phyloP scores from a whole-genome alignment of 805 yeast genomes.

The Lachancea sp. region DNA sequence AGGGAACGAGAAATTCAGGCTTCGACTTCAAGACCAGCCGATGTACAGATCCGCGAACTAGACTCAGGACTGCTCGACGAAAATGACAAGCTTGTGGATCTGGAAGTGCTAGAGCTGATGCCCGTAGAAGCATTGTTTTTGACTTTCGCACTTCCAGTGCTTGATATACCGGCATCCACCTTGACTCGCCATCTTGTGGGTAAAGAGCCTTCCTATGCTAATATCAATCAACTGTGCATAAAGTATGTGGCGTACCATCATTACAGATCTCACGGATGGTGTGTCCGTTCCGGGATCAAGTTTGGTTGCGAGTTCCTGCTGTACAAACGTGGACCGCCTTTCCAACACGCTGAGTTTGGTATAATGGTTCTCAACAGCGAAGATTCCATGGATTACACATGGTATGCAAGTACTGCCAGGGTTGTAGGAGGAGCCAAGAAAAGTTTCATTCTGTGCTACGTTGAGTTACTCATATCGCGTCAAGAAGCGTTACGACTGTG shows the following conservation, averaged over 20 bases:
- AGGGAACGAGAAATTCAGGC: constrained; percentile 27
- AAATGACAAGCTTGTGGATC: constrained; percentile 21
- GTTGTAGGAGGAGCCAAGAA: constrained; percentile 86
- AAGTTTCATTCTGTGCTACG: constrained; percentile 61
- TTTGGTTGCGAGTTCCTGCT: constrained; percentile 83
- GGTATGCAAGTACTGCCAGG: constrained; percentile 65
- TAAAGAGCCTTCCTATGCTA: constrained; percentile 7
- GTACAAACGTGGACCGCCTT: constrained; percentile 91
- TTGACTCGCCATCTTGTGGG: constrained; percentile 18
- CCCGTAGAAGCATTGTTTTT: constrained; percentile 73
- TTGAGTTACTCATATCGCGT: constrained; percentile 45
- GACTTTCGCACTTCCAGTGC: constrained; percentile 46
- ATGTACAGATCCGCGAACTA: constrained; percentile 29
- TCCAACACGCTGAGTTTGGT: constrained; percentile 87
- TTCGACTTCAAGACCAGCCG: background rate
- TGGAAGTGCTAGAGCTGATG: constrained; percentile 53
- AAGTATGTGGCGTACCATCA: constrained; percentile 77
- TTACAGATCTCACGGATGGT: constrained; percentile 88
- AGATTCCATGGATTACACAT: constrained; percentile 41
- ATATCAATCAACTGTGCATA: constrained; percentile 39
- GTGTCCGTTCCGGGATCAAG: constrained; percentile 85
- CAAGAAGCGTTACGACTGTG: constrained; percentile 25
- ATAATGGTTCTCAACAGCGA: constrained; percentile 34
- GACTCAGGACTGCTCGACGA: constrained; percentile 32
- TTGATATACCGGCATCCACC: constrained; percentile 31